Base-by-base conservation (phyloP, 495 filamentous ascomycete species). In the Aspergillus nanangensis region DNA sequence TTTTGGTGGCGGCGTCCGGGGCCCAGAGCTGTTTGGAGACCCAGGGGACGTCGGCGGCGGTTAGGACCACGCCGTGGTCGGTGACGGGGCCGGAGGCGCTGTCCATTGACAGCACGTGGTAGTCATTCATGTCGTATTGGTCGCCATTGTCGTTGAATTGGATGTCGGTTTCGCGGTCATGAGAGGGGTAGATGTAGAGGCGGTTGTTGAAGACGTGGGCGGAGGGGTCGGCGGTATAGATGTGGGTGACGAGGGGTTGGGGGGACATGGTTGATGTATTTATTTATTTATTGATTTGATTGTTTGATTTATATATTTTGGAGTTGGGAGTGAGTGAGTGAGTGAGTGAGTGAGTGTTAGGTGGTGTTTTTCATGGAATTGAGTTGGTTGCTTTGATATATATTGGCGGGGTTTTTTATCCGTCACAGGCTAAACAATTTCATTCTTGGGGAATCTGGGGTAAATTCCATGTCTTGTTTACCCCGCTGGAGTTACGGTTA, bases 131-230 rank as follows among this genome's bases (percentile, higher is more conserved):
- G 70, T 83, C 85, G 62, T 87, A 89, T 63, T 89, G 85, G 69
- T 87, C 84, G 63, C 85, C 85, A 72, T 85, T 85, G 72, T 89
- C 84, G 72, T 87, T 87, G 54, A 83, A 84, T 38, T 64, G 52
- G 40, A 74, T 63, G 24, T 61, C 60, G 15, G 71, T 73, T 38
- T 64, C 52, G 19, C 60, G 60, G 37, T 73, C 75, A 27, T 74
- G 60, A 0, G 72, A 74, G 21, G 75, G 70, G 56, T 71, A 78
- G 38, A 78, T 68, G 67, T 76, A 78, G 51, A 72, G 60, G 24
- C 58, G 62, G 44, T 62, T 65, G 35, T 74, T 61, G 58, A 76
- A 76, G 53, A 73, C 65, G 49, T 71, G 71, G 21, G 71, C 72
- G 19, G 71, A 74, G 8, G 74, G 74, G 43, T 78, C 75, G 0